A percentile compares a stretch with the other conserved stretches of the same genome.
Evolutionary conservation across 2,329 filamentous ascomycete species (phyloP).

Genomic region (Alternaria novae-zelandiae): DNA sequence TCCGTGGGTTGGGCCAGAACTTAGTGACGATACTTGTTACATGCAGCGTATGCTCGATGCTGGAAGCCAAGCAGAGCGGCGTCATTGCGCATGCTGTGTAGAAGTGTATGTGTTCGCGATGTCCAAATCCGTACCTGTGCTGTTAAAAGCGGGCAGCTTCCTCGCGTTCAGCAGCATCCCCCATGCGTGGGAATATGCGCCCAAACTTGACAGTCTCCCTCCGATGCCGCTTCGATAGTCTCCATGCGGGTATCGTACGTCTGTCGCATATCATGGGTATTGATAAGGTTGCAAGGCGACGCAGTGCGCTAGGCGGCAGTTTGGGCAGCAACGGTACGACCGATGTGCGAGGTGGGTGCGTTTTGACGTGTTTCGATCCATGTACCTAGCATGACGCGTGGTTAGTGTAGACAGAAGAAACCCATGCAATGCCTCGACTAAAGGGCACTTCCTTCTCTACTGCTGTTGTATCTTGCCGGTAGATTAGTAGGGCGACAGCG

Average conservation of each 20-base stretch:
- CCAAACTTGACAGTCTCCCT: background rate
- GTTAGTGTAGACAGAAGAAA: background rate
- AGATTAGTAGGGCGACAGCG: background rate
- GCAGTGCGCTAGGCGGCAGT: background rate
- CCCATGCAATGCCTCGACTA: background rate
- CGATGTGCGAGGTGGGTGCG: background rate
- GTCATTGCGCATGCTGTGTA: background rate
- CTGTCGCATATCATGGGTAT: background rate
- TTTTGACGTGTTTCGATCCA: background rate
- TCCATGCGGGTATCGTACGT: background rate
- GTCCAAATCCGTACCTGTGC: background rate
- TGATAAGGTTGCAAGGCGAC: background rate
- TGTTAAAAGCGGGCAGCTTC: background rate
- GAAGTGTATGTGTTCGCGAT: background rate
- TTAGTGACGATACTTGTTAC: background rate
- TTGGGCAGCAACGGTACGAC: background rate
- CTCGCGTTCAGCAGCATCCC: background rate
- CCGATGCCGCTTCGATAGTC: background rate
- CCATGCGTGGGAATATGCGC: background rate
- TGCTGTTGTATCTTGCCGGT: no score
- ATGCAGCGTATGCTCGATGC: background rate
- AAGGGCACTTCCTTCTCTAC: background rate
- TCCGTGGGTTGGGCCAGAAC: background rate
- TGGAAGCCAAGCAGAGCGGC: background rate
- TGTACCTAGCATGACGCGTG: conserved; percentile 1